Evolutionary conservation across 2,329 filamentous ascomycete genomes (phyloP), one percentile per base, ranked within the genome.

Genomic region (Sporothrix curviconia): DNA sequence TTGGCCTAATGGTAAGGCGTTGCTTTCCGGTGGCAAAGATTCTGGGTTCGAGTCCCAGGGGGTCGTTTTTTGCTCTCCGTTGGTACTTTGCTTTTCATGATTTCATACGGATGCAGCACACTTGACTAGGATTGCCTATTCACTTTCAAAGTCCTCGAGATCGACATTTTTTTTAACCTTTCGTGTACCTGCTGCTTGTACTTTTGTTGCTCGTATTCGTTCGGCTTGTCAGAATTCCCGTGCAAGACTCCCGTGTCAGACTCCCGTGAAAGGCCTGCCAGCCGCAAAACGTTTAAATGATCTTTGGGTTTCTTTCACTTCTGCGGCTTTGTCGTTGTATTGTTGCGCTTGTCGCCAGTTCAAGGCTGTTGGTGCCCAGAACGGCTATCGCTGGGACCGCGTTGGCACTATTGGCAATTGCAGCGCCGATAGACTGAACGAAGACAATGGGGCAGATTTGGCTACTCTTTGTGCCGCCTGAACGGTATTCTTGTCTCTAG

Each of bases 1-100:
- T 62, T 64, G 57, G 61, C 61, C 57, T 59, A 64, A 62, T 62
- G 62, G 61, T 64, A 62, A 59, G 55, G 61, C 62, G 59, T 62
- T 62, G 60, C 61, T 61, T 61, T 63, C 60, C 61, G 60, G 58
- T 61, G 61, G 58, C 59, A 61, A 58, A 63, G 61, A 59, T 59
- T 63, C 58, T 59, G 58, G 60, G 60, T 63, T 63, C 61, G 61
- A 63, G 58, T 61, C 60, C 60, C 58, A 59, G 58, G 60, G 58
- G 61, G 55, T 63, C 61, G 61, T 39, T 56, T 57, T 58, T 15
- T 67, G 28, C 28, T 32, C 28, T 32, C 28, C n/a, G n/a, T n/a
- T n/a, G n/a, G n/a, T n/a, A n/a, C n/a, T n/a, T n/a, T n/a, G n/a
- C n/a, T n/a, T n/a, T n/a, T n/a, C n/a, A n/a, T n/a, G n/a, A n/a